Evolutionary conservation across 805 yeast species (phyloP).

Genomic region (Blastobotrys peoriensis): DNA sequence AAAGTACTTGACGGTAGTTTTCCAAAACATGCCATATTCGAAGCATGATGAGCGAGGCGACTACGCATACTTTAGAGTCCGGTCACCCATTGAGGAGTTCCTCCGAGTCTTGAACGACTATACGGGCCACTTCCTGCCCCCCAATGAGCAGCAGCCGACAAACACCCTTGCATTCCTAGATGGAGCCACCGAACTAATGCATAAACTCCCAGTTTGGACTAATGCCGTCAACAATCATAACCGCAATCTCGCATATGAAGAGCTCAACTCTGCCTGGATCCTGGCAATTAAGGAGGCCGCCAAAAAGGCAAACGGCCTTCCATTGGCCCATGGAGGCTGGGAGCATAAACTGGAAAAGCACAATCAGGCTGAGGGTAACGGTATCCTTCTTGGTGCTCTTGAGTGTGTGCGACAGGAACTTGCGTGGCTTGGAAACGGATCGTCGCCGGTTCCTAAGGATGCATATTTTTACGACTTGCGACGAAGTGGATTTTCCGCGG

Average conservation of each 20-base stretch:
- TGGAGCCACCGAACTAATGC: conserved; percentile 52
- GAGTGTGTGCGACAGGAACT: conserved; percentile 40
- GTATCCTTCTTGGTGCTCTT: conserved; percentile 39
- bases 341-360: conserved; percentile 39
- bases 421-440: conserved; percentile 21
- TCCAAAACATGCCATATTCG: conserved; percentile 53
- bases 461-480: background rate
- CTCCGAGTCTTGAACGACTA: conserved; percentile 68
- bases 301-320: conserved; percentile 34
- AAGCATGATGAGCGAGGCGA: conserved; percentile 68
- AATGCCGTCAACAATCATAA: conserved; percentile 39
- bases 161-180: conserved; percentile 58
- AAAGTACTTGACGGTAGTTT: conserved; percentile 39
- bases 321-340: conserved; percentile 36
- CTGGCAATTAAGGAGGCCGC: conserved; percentile 37
- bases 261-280: conserved; percentile 54
- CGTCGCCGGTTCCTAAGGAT: background rate
- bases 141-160: conserved; percentile 50
- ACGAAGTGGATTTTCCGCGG: background rate
- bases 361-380: conserved; percentile 36
- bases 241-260: conserved; percentile 51
- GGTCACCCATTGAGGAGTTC: conserved; percentile 61
- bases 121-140: conserved; percentile 66
- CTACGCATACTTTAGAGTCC: conserved; percentile 69
- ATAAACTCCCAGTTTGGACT: conserved; percentile 60